Percentiles rank a stretch among this genome's conserved stretches.
Conservation (phyloP, 805 yeast genomes). For the Zygosaccharomyces bailii region DNA sequence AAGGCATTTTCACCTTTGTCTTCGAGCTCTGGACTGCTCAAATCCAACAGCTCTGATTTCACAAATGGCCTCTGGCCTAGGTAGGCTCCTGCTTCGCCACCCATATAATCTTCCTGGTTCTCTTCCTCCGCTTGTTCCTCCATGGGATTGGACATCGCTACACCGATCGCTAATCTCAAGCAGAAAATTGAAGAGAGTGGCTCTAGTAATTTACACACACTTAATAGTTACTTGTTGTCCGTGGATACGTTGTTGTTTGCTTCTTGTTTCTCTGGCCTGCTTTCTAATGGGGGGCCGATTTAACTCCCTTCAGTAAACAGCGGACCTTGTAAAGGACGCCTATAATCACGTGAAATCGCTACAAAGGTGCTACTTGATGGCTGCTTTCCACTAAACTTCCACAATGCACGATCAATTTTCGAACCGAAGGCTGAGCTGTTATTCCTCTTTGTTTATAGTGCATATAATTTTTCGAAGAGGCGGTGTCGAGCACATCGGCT, state of each 20-base stretch:
- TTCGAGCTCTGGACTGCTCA: constrained; percentile 7
- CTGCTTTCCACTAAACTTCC: neutral
- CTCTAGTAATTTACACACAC: neutral
- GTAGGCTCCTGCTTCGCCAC: constrained; percentile 1
- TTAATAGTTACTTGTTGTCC: neutral
- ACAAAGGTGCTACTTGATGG: neutral
- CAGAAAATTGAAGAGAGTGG: neutral
- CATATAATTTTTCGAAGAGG: neutral
- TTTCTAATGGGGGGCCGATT: neutral
- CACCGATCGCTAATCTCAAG: neutral
- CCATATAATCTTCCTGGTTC: constrained; percentile 3
- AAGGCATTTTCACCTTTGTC: constrained; percentile 3
- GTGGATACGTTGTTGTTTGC: neutral
- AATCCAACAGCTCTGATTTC: constrained; percentile 5
- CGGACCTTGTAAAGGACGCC: neutral
- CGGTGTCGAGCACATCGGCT: neutral
- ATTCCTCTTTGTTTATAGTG: neutral
- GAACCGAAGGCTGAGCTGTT: neutral
- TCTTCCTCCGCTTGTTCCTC: constrained; percentile 10
- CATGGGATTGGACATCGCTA: constrained; percentile 11
- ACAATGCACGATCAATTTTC: neutral
- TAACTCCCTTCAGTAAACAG: neutral
- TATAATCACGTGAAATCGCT: constrained; percentile 1
- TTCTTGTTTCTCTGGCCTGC: neutral
- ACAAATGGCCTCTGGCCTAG: constrained; percentile 1